Percentiles rank a stretch among this genome's conserved stretches.
Evolutionary conservation across 2,329 filamentous ascomycete genomes (phyloP).

Genomic region (Fusarium sp.): DNA sequence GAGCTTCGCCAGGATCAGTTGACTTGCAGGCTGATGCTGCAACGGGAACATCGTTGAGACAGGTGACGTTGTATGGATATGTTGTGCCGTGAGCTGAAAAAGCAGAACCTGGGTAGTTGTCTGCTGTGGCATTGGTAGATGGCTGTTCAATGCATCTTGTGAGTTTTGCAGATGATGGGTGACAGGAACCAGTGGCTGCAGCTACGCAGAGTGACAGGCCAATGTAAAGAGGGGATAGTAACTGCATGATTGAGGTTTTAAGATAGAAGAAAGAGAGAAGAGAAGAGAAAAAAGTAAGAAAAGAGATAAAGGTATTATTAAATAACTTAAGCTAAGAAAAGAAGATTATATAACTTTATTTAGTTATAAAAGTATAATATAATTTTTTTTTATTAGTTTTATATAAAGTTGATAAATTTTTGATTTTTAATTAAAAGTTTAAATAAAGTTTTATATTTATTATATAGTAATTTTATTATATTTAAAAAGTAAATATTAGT

Average conservation of each 20-base stretch:
- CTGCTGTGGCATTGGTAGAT: not conserved
- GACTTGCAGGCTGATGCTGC: not conserved
- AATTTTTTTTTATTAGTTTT: too few relatives aligned
- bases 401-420: too few relatives aligned
- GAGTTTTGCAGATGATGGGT: not conserved
- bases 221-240: not conserved
- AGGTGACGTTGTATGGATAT: not conserved
- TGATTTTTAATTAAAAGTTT: too few relatives aligned
- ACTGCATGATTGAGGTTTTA: not conserved
- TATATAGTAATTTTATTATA: too few relatives aligned
- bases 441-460: too few relatives aligned
- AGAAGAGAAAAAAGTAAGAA: not conserved
- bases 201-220: not conserved
- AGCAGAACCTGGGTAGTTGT: not conserved
- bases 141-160: not conserved
- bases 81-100: not conserved
- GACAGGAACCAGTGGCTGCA: not conserved
- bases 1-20: not conserved
- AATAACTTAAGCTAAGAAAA: too few relatives aligned
- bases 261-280: too few relatives aligned
- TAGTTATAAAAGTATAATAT: too few relatives aligned
- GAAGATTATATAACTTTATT: too few relatives aligned
- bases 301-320: too few relatives aligned
- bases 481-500: too few relatives aligned
- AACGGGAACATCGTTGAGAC: conserved; percentile 46